These are phyloP conservation scores for Hypoxylon sp. DNA, from an alignment of 2,329 filamentous ascomycete species.

Conservation along the genomic window DNA sequence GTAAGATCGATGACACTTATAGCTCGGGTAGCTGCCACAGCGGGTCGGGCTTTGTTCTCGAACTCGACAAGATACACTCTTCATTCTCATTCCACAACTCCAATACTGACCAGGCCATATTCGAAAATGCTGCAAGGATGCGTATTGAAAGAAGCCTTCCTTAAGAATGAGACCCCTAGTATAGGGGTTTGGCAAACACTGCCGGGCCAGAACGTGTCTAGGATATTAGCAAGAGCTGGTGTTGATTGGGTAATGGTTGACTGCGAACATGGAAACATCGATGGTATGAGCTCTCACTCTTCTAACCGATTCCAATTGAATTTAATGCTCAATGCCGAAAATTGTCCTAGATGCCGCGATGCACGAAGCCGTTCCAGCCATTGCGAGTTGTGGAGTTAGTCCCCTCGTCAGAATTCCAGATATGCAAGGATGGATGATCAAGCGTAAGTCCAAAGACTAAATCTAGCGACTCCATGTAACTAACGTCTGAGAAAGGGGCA, in stretches of 20 bases:
- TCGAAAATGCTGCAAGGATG: conserved; percentile 51
- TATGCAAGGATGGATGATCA: conserved; percentile 70
- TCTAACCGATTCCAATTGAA: not conserved
- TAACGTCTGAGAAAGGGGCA: conserved; percentile 61
- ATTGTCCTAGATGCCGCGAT: conserved; percentile 64
- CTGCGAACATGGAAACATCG: conserved; percentile 71
- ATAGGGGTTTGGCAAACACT: conserved; percentile 76
- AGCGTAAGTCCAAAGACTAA: conserved; percentile 61
- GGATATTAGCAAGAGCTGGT: conserved; percentile 72
- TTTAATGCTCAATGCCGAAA: conserved; percentile 15
- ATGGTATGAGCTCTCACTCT: conserved; percentile 56
- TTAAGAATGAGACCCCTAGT: conserved; percentile 62
- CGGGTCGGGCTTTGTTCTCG: conserved; percentile 19
- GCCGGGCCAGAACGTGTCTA: conserved; percentile 72
- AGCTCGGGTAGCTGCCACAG: conserved; percentile 20
- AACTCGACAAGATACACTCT: conserved; percentile 12
- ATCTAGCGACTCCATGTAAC: not conserved
- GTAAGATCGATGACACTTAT: conserved; percentile 29
- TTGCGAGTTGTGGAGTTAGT: conserved; percentile 68
- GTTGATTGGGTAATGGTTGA: conserved; percentile 78
- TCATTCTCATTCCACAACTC: not conserved
- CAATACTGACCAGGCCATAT: conserved; percentile 9
- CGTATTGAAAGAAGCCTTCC: conserved; percentile 65
- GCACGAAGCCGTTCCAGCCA: conserved; percentile 71
- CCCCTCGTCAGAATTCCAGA: conserved; percentile 72